Base-by-base conservation (phyloP, 352 stramenopile species). In the Pythium brachiatum region DNA sequence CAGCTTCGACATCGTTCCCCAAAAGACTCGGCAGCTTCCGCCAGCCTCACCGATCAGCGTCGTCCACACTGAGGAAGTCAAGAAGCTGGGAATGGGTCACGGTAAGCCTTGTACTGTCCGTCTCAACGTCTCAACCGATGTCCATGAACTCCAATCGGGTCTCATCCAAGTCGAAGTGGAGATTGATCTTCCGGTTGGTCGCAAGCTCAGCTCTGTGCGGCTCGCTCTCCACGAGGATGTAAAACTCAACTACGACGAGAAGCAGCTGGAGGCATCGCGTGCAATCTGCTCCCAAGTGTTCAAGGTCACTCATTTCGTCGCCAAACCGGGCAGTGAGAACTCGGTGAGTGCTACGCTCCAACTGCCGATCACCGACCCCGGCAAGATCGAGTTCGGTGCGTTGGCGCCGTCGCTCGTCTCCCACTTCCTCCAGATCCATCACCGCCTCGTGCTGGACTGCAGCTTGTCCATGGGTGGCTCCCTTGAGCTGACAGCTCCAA, bases 341-440 rank as follows among this genome's bases (percentile, higher is more conserved):
- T 25, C 5, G 6, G 18, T 46, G 18, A 27, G 27, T 2, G 51
- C n/a, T 0, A 46, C 51, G 7, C 51, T 57, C 15, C 18, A 31
- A 7, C 51, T 57, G 29, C 21, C 51, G 31, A 57, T 57, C 51
- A 39, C 51, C 7, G 51, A 57, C 29, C 51, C 51, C 6, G 51
- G 27, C 15, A 39, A 9, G 5, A 23, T 46, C 21, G 20, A 23
- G 32, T 57, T 57, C 31, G 51, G 51, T 3, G 51, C 18, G 2
- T 20, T 57, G 9, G 38, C 51, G 20, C 51, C 51, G 20, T 57
- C 51, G 9, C 18, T 57, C 7, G 20, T 3, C 29, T 57, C 51
- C 7, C 29, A 31, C 16, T 57, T 57, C 20, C 31, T 43, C 20
- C 51, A 57, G 51, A 57, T 46, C 51, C 51, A 31, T 31, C 51